Percentiles rank a stretch among this genome's conserved stretches.
phyloP scores from a whole-genome alignment of 768 basidiomycete species.

The Tephrocybe sp. region DNA sequence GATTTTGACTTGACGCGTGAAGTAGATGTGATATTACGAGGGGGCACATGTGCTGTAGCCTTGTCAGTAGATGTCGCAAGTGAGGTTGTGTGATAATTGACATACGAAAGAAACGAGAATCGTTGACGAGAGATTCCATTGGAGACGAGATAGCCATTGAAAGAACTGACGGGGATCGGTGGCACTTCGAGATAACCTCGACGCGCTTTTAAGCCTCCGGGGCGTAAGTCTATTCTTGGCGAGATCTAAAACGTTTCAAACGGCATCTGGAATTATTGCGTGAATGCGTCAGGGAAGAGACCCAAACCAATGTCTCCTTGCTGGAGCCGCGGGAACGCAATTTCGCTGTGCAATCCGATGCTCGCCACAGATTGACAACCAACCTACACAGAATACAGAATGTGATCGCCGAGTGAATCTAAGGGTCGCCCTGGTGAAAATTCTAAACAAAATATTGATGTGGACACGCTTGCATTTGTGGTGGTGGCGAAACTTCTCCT shows the following conservation, averaged over 20 bases:
- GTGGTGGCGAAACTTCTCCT: not conserved
- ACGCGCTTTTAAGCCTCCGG: conserved; percentile 7
- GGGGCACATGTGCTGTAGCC: conserved; percentile 13
- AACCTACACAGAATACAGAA: not conserved
- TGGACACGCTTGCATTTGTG: not conserved
- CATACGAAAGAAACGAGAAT: conserved; percentile 19
- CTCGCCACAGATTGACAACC: conserved; percentile 12
- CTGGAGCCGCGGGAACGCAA: not conserved
- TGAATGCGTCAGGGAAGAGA: conserved; percentile 12
- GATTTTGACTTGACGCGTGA: not conserved
- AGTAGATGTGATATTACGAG: not conserved
- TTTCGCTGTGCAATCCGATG: not conserved
- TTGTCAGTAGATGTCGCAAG: not conserved
- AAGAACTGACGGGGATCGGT: conserved; percentile 1
- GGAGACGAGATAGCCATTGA: conserved; percentile 14
- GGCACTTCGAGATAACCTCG: not conserved
- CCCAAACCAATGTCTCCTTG: no score
- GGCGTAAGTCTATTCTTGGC: conserved; percentile 1
- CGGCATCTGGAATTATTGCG: conserved; percentile 4
- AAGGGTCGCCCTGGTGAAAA: not conserved
- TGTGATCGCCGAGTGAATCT: not conserved
- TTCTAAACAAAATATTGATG: not conserved
- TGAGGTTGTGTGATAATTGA: not conserved
- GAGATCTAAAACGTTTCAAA: conserved; percentile 2
- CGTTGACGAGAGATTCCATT: conserved; percentile 15